These are phyloP conservation scores for Salvia splendens DNA, from an alignment of 257 asterid species.

Conservation along the genomic window DNA sequence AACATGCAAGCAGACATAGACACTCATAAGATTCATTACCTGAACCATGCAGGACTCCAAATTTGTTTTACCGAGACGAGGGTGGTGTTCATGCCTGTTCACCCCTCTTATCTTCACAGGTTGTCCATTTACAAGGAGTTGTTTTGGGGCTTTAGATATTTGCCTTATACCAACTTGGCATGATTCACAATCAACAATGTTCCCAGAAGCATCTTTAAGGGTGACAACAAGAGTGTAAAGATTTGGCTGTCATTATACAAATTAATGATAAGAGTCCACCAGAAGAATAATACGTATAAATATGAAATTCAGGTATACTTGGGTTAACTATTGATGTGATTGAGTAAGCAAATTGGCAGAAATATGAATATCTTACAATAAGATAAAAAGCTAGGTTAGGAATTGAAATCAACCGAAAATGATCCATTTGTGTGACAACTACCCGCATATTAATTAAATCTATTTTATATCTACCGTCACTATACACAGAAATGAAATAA, in stretches of 20 bases:
- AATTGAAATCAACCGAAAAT: not conserved
- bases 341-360: not conserved
- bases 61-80: conserved; percentile 95
- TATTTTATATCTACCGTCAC: not conserved
- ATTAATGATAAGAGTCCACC: conserved; percentile 29
- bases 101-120: conserved; percentile 95
- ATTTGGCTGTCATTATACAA: conserved; percentile 73
- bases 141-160: conserved; percentile 82
- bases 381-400: not conserved
- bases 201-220: conserved; percentile 83
- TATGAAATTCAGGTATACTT: not conserved
- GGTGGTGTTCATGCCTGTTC: conserved; percentile 98
- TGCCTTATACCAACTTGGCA: conserved; percentile 88
- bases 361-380: not conserved
- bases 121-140: conserved; percentile 88
- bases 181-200: conserved; percentile 82
- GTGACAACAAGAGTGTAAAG: conserved; percentile 84
- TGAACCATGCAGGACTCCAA: conserved; percentile 94
- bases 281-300: not conserved
- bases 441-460: not conserved
- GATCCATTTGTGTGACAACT: not conserved
- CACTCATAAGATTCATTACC: conserved; percentile 48
- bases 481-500: not conserved
- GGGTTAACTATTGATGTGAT: not conserved
- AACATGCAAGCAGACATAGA: conserved; percentile 25